Percentiles rank a stretch among this genome's conserved stretches.
These are phyloP conservation scores for Aspergillus novofumigatus DNA, from an alignment of 2,329 filamentous ascomycete genomes.

Conservation along the genomic window DNA sequence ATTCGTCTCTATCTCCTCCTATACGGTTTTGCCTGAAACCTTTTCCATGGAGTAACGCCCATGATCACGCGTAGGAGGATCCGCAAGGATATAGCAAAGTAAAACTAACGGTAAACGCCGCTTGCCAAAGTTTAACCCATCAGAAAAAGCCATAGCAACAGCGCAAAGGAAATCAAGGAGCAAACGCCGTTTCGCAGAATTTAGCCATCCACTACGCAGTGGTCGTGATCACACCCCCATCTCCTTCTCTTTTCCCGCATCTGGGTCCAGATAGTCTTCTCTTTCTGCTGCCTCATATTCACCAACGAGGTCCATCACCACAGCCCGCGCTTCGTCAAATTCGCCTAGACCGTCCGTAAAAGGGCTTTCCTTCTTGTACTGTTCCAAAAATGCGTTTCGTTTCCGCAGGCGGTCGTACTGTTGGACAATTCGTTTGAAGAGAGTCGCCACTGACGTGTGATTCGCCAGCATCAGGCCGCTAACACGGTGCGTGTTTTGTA, in stretches of 20 bases:
- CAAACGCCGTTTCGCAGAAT: background rate
- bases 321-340: constrained; percentile 90
- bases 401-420: constrained; percentile 95
- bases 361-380: constrained; percentile 91
- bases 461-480: constrained; percentile 97
- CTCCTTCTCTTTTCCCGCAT: constrained; percentile 47
- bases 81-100: background rate
- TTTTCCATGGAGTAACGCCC: background rate
- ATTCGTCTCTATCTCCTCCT: background rate
- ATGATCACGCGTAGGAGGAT: background rate
- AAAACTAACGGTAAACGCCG: background rate
- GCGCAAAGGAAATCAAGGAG: background rate
- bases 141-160: background rate
- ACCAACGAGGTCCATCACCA: constrained; percentile 82
- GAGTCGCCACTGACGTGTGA: constrained; percentile 91
- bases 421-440: constrained; percentile 89
- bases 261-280: constrained; percentile 81
- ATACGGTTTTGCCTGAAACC: background rate
- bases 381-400: constrained; percentile 92
- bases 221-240: constrained; percentile 17
- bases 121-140: background rate
- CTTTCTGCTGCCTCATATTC: constrained; percentile 96
- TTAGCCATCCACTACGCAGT: background rate
- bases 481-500: constrained; percentile 88
- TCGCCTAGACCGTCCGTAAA: constrained; percentile 89